Conservation (phyloP, 768 basidiomycete species). For the Lactarius hengduanensis region DNA sequence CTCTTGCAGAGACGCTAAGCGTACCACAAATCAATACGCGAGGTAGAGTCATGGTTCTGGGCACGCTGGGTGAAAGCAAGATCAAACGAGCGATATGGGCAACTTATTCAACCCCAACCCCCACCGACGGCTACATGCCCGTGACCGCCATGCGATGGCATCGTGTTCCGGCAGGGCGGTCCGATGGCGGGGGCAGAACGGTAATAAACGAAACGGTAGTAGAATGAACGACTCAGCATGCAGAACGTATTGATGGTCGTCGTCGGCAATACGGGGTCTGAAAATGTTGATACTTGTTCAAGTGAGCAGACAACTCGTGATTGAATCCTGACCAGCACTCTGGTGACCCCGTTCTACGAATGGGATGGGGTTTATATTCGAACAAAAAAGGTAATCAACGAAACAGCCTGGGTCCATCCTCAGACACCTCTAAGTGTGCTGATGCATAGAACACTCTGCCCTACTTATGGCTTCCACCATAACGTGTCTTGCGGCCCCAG, state of each 20-base stretch:
- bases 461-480: constrained; percentile 57
- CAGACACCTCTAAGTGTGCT: background rate
- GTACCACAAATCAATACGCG: constrained; percentile 40
- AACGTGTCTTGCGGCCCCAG: constrained; percentile 89
- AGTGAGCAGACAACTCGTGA: background rate
- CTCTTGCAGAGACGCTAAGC: background rate
- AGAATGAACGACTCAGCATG: no score
- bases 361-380: background rate
- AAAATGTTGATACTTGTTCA: background rate
- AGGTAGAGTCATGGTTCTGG: constrained; percentile 23
- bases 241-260: no score
- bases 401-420: background rate
- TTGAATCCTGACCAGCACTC: background rate
- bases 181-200: background rate
- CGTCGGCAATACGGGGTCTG: background rate
- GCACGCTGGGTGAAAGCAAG: background rate
- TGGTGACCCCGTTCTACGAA: background rate
- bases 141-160: background rate
- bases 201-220: no score
- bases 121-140: background rate
- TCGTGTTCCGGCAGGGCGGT: background rate
- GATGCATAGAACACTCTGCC: constrained; percentile 6
- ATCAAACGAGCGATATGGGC: background rate
- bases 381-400: constrained; percentile 5
- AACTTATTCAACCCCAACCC: constrained; percentile 10